Conservation (phyloP, 2,329 filamentous ascomycete genomes). For the Apiospora sp. region DNA sequence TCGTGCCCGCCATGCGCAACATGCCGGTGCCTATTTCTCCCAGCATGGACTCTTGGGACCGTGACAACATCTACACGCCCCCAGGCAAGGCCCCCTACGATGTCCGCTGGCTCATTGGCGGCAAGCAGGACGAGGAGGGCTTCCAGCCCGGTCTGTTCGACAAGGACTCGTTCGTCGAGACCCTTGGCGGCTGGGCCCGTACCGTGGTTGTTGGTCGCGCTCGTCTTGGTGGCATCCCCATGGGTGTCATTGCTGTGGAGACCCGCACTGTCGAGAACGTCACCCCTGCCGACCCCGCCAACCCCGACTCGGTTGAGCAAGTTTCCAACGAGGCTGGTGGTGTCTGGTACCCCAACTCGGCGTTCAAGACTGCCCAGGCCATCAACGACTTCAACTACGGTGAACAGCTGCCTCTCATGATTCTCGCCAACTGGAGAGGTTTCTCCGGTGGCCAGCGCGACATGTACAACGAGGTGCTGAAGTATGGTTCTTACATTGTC, state of each 20-base stretch:
- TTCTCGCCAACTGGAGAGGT: conserved; percentile 99
- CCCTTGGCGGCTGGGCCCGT: conserved; percentile 94
- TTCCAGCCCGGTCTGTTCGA: conserved; percentile 95
- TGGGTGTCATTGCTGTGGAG: conserved; percentile 98
- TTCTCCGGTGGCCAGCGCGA: conserved; percentile 99
- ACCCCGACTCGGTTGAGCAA: conserved; percentile 97
- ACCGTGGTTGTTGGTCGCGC: conserved; percentile 97
- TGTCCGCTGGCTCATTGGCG: conserved; percentile 90
- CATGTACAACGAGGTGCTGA: conserved; percentile 99
- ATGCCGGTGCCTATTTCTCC: conserved; percentile 92
- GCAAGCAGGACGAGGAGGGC: conserved; percentile 83
- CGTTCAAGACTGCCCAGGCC: conserved; percentile 98
- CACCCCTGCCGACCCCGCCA: conserved; percentile 94
- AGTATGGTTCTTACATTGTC: conserved; percentile 99
- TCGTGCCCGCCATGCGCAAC: conserved; percentile 94
- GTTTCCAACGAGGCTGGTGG: conserved; percentile 94
- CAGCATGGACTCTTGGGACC: conserved; percentile 87
- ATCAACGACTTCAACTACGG: conserved; percentile 99
- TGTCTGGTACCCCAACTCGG: conserved; percentile 99
- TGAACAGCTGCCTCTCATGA: conserved; percentile 98
- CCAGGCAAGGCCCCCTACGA: conserved; percentile 88
- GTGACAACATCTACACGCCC: conserved; percentile 85
- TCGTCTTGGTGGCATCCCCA: conserved; percentile 93
- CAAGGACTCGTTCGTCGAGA: conserved; percentile 94
- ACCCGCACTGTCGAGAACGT: conserved; percentile 96